Percentiles rank a stretch among this genome's conserved stretches.
These are phyloP conservation scores for Botrytis tulipae DNA, from an alignment of 2,329 filamentous ascomycete genomes.

Conservation along the genomic window DNA sequence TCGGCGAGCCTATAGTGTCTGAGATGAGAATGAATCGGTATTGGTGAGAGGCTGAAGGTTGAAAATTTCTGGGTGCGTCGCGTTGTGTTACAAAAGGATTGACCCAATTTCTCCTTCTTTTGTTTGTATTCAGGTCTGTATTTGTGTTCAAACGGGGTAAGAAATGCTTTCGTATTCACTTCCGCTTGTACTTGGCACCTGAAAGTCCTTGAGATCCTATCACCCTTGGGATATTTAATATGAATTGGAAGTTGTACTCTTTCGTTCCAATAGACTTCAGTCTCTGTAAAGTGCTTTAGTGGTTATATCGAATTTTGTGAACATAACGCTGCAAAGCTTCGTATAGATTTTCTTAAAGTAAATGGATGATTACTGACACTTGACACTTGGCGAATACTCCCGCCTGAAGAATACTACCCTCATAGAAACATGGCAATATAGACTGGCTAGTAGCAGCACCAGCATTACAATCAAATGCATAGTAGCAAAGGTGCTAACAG, in stretches of 20 bases:
- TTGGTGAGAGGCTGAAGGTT: neutral
- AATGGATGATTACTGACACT: neutral
- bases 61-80: neutral
- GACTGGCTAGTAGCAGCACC: rapidly evolving
- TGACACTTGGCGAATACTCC: neutral
- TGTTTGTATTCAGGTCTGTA: neutral
- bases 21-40: neutral
- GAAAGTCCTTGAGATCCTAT: no score
- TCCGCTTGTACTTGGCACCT: neutral
- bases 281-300: no score
- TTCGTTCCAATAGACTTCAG: no score
- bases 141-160: neutral
- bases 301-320: no score
- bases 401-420: neutral
- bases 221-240: no score
- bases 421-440: neutral
- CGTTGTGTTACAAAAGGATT: no score
- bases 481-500: no score
- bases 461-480: neutral
- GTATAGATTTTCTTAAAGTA: neutral
- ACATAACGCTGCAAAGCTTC: neutral
- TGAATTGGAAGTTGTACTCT: no score
- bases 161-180: neutral
- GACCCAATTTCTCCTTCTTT: neutral
- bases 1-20: neutral